A percentile compares a stretch with the other conserved stretches of the same genome.
phyloP scores from a whole-genome alignment of 495 filamentous ascomycete species.

The Baudoinia panamericana region DNA sequence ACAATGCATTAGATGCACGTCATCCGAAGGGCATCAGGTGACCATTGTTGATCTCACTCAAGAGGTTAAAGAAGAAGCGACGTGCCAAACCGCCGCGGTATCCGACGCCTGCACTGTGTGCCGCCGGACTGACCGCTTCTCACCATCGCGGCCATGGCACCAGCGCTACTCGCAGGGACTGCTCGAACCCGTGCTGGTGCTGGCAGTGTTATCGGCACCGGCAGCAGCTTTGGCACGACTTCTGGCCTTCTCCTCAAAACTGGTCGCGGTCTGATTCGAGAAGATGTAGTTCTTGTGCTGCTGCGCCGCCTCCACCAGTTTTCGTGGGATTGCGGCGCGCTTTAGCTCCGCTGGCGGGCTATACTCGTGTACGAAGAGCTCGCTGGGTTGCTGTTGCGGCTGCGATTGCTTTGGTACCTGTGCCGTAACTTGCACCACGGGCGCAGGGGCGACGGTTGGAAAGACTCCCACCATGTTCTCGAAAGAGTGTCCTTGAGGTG shows the following conservation, averaged over 20 bases:
- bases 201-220: not conserved
- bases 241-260: no score
- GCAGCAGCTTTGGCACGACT: slow-evolving; percentile 2
- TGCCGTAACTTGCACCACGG: not conserved
- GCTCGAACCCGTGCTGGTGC: slow-evolving; percentile 17
- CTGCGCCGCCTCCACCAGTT: slow-evolving; percentile 3
- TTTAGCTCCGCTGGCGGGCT: slow-evolving; percentile 15
- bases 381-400: not conserved
- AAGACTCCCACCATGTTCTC: slow-evolving; percentile 6
- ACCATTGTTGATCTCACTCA: no score
- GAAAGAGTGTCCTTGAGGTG: slow-evolving; percentile 3
- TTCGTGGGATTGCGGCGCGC: slow-evolving; percentile 11
- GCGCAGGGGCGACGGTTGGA: not conserved
- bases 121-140: no score
- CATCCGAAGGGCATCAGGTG: no score
- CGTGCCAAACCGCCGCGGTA: no score
- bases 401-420: slow-evolving; percentile 2
- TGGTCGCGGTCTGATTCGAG: slow-evolving; percentile 12
- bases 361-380: slow-evolving; percentile 22
- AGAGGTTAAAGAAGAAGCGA: no score
- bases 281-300: slow-evolving; percentile 23
- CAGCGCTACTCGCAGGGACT: no score
- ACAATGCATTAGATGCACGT: no score
- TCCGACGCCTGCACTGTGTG: no score
- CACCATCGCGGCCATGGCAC: no score